Evolutionary conservation across 2,329 filamentous ascomycete species (phyloP).

Genomic region (Xylariaceae sp.): DNA sequence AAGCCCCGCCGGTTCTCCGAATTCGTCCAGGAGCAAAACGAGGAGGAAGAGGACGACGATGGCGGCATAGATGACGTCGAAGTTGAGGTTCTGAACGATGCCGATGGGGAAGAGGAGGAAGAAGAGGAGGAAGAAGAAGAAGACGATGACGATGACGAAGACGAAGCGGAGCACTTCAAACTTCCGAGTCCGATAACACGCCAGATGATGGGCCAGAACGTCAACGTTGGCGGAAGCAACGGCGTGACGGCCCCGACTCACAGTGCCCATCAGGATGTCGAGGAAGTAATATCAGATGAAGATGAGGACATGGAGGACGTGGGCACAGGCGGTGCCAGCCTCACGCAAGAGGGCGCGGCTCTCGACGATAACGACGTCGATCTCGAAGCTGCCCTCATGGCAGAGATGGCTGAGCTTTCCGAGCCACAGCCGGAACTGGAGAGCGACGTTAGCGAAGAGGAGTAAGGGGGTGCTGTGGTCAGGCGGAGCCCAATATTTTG

Average conservation of each 20-base stretch:
- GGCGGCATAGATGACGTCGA: conserved; percentile 35
- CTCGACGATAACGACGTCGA: neutral
- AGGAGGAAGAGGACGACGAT: conserved; percentile 17
- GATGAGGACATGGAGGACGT: conserved; percentile 4
- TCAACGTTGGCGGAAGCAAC: conserved; percentile 17
- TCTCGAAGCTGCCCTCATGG: neutral
- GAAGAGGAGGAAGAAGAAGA: conserved; percentile 14
- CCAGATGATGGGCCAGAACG: conserved; percentile 25
- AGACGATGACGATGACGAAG: conserved; percentile 33
- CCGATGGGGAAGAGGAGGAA: conserved; percentile 37
- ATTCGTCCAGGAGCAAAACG: conserved; percentile 43
- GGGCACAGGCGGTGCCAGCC: neutral
- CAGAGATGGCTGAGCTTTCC: neutral
- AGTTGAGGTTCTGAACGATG: conserved; percentile 39
- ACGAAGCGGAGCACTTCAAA: conserved; percentile 40
- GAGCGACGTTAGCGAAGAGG: conserved; percentile 32
- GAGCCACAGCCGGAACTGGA: conserved; percentile 18
- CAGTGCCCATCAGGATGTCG: conserved; percentile 18
- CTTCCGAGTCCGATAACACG: conserved; percentile 49
- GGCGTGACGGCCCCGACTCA: conserved; percentile 12
- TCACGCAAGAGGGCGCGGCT: neutral
- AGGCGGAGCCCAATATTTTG: too few species aligned
- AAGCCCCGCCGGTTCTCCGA: conserved; percentile 46
- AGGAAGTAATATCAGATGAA: conserved; percentile 21
- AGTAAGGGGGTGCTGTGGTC: conserved; percentile 21